Evolutionary conservation across 495 filamentous ascomycete species (phyloP).

Genomic region (Aspergillus bertholletiae): DNA sequence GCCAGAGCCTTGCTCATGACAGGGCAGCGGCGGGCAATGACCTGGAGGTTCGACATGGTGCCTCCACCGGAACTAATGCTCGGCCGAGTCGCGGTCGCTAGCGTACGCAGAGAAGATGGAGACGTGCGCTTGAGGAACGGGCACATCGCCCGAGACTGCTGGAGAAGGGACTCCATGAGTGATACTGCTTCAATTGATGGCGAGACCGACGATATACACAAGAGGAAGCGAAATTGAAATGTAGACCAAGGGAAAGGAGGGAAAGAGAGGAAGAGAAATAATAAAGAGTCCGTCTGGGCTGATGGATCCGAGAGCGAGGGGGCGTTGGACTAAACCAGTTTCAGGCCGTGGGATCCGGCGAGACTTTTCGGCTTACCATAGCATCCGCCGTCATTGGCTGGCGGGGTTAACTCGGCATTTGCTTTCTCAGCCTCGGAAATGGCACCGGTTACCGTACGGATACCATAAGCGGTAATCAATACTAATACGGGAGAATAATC

Average conservation of each 20-base stretch:
- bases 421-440: background rate
- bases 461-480: no score
- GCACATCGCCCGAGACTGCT: slow-evolving; percentile 92
- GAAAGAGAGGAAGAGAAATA: background rate
- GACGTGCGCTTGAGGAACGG: slow-evolving; percentile 95
- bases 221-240: background rate
- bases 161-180: slow-evolving; percentile 86
- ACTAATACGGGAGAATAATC: no score
- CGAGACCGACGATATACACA: slow-evolving; percentile 5
- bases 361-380: background rate
- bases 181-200: background rate
- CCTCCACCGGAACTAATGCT: slow-evolving; percentile 74
- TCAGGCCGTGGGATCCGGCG: background rate
- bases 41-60: slow-evolving; percentile 95
- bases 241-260: background rate
- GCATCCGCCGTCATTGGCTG: background rate
- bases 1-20: slow-evolving; percentile 98
- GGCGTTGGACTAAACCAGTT: background rate
- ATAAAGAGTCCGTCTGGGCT: background rate
- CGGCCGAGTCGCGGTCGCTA: slow-evolving; percentile 75
- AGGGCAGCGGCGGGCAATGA: slow-evolving; percentile 90
- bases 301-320: background rate
- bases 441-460: no score
- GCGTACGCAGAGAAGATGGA: slow-evolving; percentile 79
- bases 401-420: background rate